Base-by-base conservation (phyloP, 2,329 filamentous ascomycete genomes). In the Pseudogymnoascus verrucosus region DNA sequence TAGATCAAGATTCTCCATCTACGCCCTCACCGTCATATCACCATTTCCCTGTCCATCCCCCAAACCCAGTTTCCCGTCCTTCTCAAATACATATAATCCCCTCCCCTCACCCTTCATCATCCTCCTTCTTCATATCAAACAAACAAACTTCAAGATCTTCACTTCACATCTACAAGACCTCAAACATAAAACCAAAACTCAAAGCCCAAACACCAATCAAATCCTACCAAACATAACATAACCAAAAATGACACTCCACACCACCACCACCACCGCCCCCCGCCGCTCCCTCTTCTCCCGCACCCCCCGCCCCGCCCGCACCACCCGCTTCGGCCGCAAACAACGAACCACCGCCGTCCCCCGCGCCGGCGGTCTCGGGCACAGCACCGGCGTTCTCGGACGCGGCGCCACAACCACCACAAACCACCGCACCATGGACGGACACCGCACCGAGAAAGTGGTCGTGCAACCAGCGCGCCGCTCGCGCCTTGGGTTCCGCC, bases 401-500 rank as follows among this genome's bases (percentile, higher is more conserved):
- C 47, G 31, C 26, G 21, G 47, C 14, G 47, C 21, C 47, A 31
- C 44, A 2, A 51, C 21, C 12, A 51, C 47, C 26, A 54, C 47
- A 1, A 26, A 26, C 8, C 47, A 19, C 10, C 47, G 26, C 47
- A 54, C 47, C 8, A 19, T 26, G 59, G 37, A 40, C 59, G 59
- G 59, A 1, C 59, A 40, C 59, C 28, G 31, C 21, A 60, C 34
- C 16, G 37, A 40, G n/a, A 60, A 28, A 23, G 59, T 40, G n/a
- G 34, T 60, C 4, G 59, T 37, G 1, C 23, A 19, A 1, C 34
- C 59, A 4, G 59, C 34, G 19, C 59, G 34, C 34, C 34, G 59
- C 34, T 60, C 59, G 23, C 34, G 59, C 37, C n/a, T 37, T 19
- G 31, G 74, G 76, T 31, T 76, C 73, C 75, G 67, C 74, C 70